Conservation (phyloP, 345 rosid species). For the Brassica cretica region DNA sequence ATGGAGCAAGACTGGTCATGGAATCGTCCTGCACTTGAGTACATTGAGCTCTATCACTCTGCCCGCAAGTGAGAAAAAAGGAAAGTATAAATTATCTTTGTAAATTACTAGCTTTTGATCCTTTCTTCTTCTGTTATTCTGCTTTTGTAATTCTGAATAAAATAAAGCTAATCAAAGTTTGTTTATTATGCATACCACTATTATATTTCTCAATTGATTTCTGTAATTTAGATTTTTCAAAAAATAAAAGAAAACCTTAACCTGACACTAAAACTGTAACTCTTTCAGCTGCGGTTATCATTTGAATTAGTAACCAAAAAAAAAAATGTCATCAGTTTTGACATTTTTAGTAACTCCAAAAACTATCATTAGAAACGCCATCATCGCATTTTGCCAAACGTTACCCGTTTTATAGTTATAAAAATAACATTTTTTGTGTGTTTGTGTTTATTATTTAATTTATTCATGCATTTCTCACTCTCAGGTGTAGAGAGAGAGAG, state of each 20-base stretch:
- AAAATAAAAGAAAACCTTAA: not conserved
- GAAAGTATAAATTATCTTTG: not conserved
- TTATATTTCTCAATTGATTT: not conserved
- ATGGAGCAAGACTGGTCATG: conserved; percentile 99
- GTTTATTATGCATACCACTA: not conserved
- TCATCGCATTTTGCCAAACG: conserved; percentile 12
- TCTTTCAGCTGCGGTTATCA: conserved; percentile 22
- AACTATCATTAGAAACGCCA: conserved; percentile 20
- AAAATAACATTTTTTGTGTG: not conserved
- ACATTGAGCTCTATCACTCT: conserved; percentile 89
- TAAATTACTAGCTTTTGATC: conserved; percentile 8
- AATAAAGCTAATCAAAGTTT: conserved; percentile 11
- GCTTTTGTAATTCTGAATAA: conserved; percentile 28
- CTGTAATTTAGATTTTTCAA: not conserved
- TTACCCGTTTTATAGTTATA: conserved; percentile 12
- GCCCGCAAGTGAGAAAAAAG: conserved; percentile 53
- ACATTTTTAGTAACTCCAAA: conserved; percentile 9
- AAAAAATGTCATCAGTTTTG: conserved; percentile 14
- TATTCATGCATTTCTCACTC: conserved; percentile 26
- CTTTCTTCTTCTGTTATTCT: conserved; percentile 17
- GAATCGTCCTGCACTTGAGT: conserved; percentile 96
- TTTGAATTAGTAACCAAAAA: not conserved
- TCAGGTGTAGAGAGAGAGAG: conserved; percentile 1
- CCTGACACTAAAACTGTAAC: not conserved
- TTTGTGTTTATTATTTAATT: conserved; percentile 14